Base-by-base conservation (phyloP, 768 basidiomycete genomes). In the Clavulina sp. region DNA sequence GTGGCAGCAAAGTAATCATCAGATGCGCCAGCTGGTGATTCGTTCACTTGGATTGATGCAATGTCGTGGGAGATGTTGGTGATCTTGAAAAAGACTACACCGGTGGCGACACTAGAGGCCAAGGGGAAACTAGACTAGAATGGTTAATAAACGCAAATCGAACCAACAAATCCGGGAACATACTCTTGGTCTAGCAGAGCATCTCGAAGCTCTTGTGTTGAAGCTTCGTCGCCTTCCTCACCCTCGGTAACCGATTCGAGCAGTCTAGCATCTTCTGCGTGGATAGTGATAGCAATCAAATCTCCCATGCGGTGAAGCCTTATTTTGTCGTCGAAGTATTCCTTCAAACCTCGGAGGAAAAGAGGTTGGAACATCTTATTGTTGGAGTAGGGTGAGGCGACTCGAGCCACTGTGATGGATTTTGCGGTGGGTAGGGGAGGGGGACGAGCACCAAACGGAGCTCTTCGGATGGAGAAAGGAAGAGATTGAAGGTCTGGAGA, bases 291-390 rank as follows among this genome's bases (percentile, higher is more conserved):
- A 0, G 74, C 74, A 40, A 93, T 70, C 9, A 88, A 57, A 60
- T 92, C 88, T 0, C 83, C 83, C 50, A 73, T 69, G 63, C 82
- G 80, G 26, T 88, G 69, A 4, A 88, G 64, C 21, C 74, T 70
- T 51, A 65, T 75, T 1, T 64, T 62, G 0, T 62, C 59, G 30
- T 72, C 68, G 59, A 93, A 87, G 61, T 81, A 76, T 4, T 58
- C 49, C 53, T 77, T 81, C 49, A 95, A 65, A 4, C 75, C 74
- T 19, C 68, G 66, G 23, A 86, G 60, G 59, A 81, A 78, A 4
- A 75, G 59, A 0, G 69, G 60, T 59, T 88, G 82, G 59, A 81
- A 81, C 30, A 65, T 61, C 40, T 77, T 75, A 61, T 77, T 74
- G 9, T 71, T 76, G 1, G 84, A 77, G 51, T 78, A 64, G 1